Evolutionary conservation across 2,329 filamentous ascomycete species (phyloP).

Genomic region (Pyricularia sp.): DNA sequence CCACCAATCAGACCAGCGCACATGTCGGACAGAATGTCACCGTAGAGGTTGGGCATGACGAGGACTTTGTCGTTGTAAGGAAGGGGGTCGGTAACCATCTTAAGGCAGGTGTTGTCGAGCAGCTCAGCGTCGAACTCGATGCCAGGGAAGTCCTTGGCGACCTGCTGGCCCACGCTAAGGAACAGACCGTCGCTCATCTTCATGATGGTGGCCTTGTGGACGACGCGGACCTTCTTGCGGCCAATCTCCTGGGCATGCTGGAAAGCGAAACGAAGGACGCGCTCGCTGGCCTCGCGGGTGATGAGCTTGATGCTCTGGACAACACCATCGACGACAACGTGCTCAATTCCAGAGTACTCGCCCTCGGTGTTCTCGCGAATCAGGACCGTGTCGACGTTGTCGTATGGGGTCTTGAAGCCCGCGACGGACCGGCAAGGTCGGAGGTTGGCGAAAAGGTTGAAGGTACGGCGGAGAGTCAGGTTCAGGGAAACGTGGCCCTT

Average conservation of each 20-base stretch:
- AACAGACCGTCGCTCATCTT: conserved; percentile 99
- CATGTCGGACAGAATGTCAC: conserved; percentile 99
- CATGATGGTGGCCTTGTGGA: conserved; percentile 99
- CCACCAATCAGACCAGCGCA: conserved; percentile 97
- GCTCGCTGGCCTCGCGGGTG: conserved; percentile 87
- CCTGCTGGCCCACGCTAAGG: conserved; percentile 73
- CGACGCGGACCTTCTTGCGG: conserved; percentile 92
- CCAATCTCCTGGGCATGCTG: conserved; percentile 92
- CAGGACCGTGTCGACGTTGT: conserved; percentile 90
- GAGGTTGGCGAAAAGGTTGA: conserved; percentile 99
- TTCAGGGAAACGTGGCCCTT: conserved; percentile 99
- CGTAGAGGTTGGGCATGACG: conserved; percentile 97
- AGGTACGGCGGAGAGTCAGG: conserved; percentile 94
- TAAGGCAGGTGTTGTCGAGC: conserved; percentile 97
- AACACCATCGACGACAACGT: conserved; percentile 93
- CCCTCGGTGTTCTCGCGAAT: conserved; percentile 99
- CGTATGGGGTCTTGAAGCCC: conserved; percentile 97
- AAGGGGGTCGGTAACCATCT: conserved; percentile 92
- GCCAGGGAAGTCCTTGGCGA: conserved; percentile 90
- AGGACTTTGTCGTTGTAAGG: conserved; percentile 99
- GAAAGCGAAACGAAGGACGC: conserved; percentile 95
- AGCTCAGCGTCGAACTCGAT: conserved; percentile 97
- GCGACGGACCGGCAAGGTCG: conserved; percentile 95
- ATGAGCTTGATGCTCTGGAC: conserved; percentile 99
- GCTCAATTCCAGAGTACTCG: conserved; percentile 98